A percentile compares a stretch with the other conserved stretches of the same genome.
Conservation (phyloP, 2,329 filamentous ascomycete genomes). For the Acrodontium crateriforme region DNA sequence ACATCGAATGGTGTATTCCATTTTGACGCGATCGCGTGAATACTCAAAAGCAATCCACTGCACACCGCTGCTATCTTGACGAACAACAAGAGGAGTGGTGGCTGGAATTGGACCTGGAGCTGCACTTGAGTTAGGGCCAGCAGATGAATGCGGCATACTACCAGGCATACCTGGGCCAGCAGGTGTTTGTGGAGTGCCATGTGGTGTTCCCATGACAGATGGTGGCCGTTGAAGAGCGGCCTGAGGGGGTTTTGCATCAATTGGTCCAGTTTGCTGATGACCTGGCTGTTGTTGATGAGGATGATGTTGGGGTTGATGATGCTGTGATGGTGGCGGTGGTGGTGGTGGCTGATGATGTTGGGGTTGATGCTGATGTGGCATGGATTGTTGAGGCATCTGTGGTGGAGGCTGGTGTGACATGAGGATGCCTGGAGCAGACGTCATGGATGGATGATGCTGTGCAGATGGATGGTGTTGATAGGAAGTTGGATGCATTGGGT, state of each 20-base stretch:
- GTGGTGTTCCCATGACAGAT: constrained; percentile 11
- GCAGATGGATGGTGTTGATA: constrained; percentile 43
- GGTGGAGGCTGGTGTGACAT: constrained; percentile 39
- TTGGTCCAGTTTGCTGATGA: constrained; percentile 32
- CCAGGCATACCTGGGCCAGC: constrained; percentile 18
- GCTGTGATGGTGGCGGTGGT: constrained; percentile 15
- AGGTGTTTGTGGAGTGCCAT: constrained; percentile 17
- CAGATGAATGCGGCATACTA: constrained; percentile 5
- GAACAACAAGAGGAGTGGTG: constrained; percentile 83
- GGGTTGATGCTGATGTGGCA: constrained; percentile 10
- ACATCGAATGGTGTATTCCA: constrained; percentile 98
- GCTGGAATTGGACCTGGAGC: constrained; percentile 93
- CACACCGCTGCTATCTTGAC: constrained; percentile 90
- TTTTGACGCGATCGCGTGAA: constrained; percentile 91
- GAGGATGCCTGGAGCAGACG: constrained; percentile 35
- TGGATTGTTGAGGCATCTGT: constrained; percentile 4
- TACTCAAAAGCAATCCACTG: constrained; percentile 99
- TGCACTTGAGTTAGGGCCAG: constrained; percentile 69
- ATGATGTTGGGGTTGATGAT: constrained; percentile 29
- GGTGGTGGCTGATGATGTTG: constrained; percentile 15
- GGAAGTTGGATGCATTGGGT: constrained; percentile 40
- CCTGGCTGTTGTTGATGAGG: constrained; percentile 45
- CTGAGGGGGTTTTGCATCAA: constrained; percentile 9
- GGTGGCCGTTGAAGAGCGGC: constrained; percentile 7
- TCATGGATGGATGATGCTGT: constrained; percentile 40